Conservation (phyloP, 2,329 filamentous ascomycete genomes). For the Hirsutella minnesotensis region DNA sequence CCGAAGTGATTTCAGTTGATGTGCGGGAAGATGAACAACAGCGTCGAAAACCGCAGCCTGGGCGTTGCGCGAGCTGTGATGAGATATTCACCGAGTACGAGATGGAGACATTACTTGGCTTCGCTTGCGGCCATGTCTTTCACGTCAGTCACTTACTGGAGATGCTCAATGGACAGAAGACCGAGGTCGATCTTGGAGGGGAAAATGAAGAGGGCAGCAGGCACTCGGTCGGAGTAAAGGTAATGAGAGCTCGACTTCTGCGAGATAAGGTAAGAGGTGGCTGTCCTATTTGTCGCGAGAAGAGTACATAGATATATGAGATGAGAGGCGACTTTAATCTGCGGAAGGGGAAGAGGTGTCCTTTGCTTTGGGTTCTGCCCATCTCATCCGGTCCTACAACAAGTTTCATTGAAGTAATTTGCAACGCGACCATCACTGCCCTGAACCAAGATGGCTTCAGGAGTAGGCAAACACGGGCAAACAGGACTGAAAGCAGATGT, state of each 20-base stretch:
- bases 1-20: not conserved
- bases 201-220: slow-evolving; percentile 31
- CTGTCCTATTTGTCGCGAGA: slow-evolving; percentile 44
- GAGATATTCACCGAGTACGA: slow-evolving; percentile 49
- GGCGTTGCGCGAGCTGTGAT: slow-evolving; percentile 47
- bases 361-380: no score
- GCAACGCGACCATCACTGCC: no score
- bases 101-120: slow-evolving; percentile 63
- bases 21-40: slow-evolving; percentile 4
- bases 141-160: slow-evolving; percentile 62
- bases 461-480: no score
- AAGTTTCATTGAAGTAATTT: no score
- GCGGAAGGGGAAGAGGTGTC: not conserved
- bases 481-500: no score
- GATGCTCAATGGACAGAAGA: slow-evolving; percentile 30
- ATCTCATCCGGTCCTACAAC: no score
- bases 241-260: slow-evolving; percentile 72
- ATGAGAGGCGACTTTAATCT: not conserved
- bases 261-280: slow-evolving; percentile 56
- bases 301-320: slow-evolving; percentile 4
- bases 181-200: slow-evolving; percentile 34
- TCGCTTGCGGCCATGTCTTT: slow-evolving; percentile 73
- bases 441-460: no score
- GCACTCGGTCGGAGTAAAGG: slow-evolving; percentile 71
- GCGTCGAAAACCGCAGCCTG: slow-evolving; percentile 26